phyloP scores from a whole-genome alignment of 2,329 filamentous ascomycete species.

The Purpureocillium takamizusanense region DNA sequence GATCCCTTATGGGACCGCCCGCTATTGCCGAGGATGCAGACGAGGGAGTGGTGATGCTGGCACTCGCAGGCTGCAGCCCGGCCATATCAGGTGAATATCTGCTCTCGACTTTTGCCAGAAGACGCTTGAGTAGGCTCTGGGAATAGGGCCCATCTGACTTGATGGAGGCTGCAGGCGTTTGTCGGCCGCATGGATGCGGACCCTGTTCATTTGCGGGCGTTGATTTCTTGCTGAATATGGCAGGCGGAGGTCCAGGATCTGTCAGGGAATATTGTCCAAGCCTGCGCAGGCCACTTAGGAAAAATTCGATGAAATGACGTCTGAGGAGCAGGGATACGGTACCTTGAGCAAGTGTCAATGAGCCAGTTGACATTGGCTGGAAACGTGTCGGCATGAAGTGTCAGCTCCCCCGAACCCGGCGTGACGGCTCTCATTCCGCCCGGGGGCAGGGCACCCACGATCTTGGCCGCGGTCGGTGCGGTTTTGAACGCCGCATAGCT shows the following conservation, averaged over 20 bases:
- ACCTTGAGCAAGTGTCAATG: slow-evolving; percentile 43
- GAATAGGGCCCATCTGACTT: not conserved
- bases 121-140: too few relatives aligned
- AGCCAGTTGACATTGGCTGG: slow-evolving; percentile 37
- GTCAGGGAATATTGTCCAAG: slow-evolving; percentile 10
- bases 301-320: not conserved
- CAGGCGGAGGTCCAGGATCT: slow-evolving; percentile 13
- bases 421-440: too few relatives aligned
- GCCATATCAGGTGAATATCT: not conserved
- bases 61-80: not conserved
- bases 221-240: slow-evolving; percentile 12
- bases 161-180: not conserved
- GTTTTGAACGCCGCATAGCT: slow-evolving; percentile 37
- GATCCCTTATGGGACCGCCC: slow-evolving; percentile 4
- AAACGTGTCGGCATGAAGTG: not conserved
- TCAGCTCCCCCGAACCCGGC: not conserved
- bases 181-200: not conserved
- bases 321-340: slow-evolving; percentile 11
- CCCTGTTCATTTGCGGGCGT: not conserved
- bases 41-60: not conserved
- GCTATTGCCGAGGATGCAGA: slow-evolving; percentile 1
- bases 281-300: slow-evolving; percentile 9
- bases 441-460: slow-evolving; percentile 25
- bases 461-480: slow-evolving; percentile 26
- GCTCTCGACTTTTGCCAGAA: not conserved